phyloP scores from a whole-genome alignment of 2,329 filamentous ascomycete genomes.

The Ophiostoma himal-ulmi region DNA sequence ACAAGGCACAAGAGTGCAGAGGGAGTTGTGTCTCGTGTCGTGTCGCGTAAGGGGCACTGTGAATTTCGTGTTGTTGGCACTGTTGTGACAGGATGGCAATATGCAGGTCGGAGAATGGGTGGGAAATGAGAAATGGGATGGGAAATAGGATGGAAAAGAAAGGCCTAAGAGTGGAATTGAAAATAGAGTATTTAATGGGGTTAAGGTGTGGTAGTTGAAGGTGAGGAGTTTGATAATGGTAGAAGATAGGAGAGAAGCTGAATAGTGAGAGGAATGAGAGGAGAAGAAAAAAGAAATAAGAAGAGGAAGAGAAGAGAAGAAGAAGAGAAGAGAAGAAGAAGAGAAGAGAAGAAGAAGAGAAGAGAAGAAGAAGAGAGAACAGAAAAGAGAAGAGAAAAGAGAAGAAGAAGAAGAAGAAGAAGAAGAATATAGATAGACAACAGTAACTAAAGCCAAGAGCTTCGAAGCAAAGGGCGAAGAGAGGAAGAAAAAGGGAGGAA shows the following conservation, averaged over 20 bases:
- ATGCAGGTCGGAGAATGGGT: constrained; percentile 9
- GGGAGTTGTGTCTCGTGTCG: constrained; percentile 17
- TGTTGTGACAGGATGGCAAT: constrained; percentile 14
- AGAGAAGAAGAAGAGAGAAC: background rate
- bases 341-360: too few relatives aligned
- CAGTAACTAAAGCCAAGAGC: background rate
- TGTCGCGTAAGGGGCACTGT: constrained; percentile 18
- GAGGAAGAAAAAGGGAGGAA: background rate
- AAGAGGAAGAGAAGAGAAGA: background rate
- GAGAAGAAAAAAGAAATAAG: background rate
- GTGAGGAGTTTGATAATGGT: background rate
- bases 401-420: background rate
- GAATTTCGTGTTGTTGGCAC: constrained; percentile 15
- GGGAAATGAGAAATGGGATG: background rate
- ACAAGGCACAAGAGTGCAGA: background rate
- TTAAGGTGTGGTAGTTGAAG: background rate
- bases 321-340: background rate
- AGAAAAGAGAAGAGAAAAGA: background rate
- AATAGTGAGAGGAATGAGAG: background rate
- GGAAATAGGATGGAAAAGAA: constrained; percentile 8
- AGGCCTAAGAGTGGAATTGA: background rate
- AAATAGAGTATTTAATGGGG: background rate
- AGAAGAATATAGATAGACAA: background rate
- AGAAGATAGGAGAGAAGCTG: background rate
- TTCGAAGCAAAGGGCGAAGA: background rate